phyloP scores from a whole-genome alignment of 768 basidiomycete genomes.

The Gloeophyllum trabeum region DNA sequence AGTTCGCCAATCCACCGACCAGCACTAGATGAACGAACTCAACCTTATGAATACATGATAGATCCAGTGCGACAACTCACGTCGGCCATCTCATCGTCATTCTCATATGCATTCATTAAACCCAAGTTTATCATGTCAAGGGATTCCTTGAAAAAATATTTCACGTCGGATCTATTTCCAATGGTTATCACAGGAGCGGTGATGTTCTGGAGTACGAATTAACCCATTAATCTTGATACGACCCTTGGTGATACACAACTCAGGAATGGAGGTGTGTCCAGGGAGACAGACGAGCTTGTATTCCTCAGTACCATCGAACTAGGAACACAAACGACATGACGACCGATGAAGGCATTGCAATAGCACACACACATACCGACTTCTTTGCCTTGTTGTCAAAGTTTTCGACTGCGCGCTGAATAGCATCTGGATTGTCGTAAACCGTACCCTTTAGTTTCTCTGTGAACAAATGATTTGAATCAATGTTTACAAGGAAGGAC shows the following conservation, averaged over 20 bases:
- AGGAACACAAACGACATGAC: neutral
- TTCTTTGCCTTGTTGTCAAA: conserved; percentile 15
- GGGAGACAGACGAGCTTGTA: conserved; percentile 9
- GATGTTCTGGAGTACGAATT: neutral
- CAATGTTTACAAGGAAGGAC: neutral
- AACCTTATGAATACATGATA: neutral
- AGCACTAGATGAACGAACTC: conserved; percentile 16
- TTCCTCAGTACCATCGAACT: conserved; percentile 8
- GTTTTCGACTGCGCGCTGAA: conserved; percentile 9
- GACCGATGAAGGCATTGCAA: neutral
- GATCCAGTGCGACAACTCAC: neutral
- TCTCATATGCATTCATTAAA: conserved; percentile 11
- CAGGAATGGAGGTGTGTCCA: conserved; percentile 8
- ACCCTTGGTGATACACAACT: conserved; percentile 9
- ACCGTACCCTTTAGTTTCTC: conserved; percentile 9
- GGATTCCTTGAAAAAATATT: conserved; percentile 8
- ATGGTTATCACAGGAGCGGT: neutral
- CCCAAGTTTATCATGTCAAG: conserved; percentile 9
- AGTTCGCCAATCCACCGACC: conserved; percentile 19
- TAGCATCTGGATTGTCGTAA: conserved; percentile 10
- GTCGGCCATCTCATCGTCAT: conserved; percentile 9
- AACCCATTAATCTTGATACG: conserved; percentile 11
- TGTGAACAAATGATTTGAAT: neutral
- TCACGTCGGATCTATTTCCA: conserved; percentile 10
- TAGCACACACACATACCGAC: conserved; percentile 5